Evolutionary conservation across 2,329 filamentous ascomycete species (phyloP).

Genomic region (Fusarium sp.): DNA sequence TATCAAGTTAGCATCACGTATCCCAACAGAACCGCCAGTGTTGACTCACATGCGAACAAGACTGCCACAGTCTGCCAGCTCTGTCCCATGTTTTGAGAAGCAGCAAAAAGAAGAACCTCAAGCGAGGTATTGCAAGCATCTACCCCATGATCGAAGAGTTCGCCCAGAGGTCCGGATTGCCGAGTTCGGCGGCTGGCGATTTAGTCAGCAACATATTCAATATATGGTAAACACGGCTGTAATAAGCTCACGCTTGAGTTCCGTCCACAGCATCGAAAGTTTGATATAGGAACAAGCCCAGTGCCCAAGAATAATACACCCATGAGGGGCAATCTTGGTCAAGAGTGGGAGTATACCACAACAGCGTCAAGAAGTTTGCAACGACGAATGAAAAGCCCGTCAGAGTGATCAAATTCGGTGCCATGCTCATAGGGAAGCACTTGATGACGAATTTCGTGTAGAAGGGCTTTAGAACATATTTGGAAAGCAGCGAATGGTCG

Average conservation of each 20-base stretch:
- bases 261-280: conserved; percentile 98
- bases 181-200: conserved; percentile 76
- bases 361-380: conserved; percentile 85
- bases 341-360: conserved; percentile 95
- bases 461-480: conserved; percentile 96
- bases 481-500: conserved; percentile 88
- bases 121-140: conserved; percentile 97
- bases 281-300: conserved; percentile 94
- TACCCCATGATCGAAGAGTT: conserved; percentile 97
- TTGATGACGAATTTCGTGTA: conserved; percentile 95
- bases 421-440: conserved; percentile 95
- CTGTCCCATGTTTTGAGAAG: conserved; percentile 91
- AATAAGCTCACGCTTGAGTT: conserved; percentile 78
- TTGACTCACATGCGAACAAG: conserved; percentile 77
- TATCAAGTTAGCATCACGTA: conserved; percentile 45
- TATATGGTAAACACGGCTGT: background rate
- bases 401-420: conserved; percentile 86
- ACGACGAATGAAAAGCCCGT: conserved; percentile 91
- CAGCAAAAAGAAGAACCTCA: conserved; percentile 90
- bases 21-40: background rate
- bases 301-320: conserved; percentile 93
- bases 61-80: conserved; percentile 86
- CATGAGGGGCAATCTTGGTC: conserved; percentile 93
- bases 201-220: conserved; percentile 7
- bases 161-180: conserved; percentile 92